Evolutionary conservation across 2,329 filamentous ascomycete genomes (phyloP).

Genomic region (Verticillium nonalfalfae): DNA sequence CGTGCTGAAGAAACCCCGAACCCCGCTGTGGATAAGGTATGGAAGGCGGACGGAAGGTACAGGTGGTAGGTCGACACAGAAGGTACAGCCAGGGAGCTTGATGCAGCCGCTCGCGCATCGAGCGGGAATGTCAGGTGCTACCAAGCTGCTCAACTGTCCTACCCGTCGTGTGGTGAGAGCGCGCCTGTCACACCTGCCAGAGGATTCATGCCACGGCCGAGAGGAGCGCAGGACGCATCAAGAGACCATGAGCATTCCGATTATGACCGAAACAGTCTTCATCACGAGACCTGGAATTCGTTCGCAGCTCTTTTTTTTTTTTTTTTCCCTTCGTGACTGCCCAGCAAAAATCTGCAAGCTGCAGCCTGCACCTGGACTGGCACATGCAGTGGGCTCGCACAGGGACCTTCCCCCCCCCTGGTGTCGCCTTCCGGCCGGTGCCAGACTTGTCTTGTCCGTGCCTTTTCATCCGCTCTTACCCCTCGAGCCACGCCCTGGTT

Average conservation of each 20-base stretch:
- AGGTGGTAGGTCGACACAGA: neutral
- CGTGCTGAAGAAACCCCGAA: conserved; percentile 2
- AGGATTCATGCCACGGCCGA: neutral
- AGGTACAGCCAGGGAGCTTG: neutral
- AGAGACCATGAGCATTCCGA: neutral
- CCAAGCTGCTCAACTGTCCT: neutral
- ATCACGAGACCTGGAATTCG: neutral
- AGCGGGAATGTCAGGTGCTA: neutral
- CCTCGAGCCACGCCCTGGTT: neutral
- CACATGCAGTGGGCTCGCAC: neutral
- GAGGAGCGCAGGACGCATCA: neutral
- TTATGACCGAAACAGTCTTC: neutral
- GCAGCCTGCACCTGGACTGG: neutral
- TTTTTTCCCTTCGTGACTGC: neutral
- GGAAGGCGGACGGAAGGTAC: neutral
- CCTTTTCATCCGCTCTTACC: neutral
- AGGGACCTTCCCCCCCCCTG: neutral
- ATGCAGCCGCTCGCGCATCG: neutral
- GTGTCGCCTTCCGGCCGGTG: neutral
- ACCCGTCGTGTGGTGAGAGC: neutral
- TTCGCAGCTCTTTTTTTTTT: neutral
- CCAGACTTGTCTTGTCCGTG: neutral
- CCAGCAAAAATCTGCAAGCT: neutral
- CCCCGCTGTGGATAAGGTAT: neutral
- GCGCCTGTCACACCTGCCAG: neutral